Evolutionary conservation across 371 early-diverging fungal species (phyloP), one percentile per base, ranked within the genome.

Genomic region (Mucor mucedo): DNA sequence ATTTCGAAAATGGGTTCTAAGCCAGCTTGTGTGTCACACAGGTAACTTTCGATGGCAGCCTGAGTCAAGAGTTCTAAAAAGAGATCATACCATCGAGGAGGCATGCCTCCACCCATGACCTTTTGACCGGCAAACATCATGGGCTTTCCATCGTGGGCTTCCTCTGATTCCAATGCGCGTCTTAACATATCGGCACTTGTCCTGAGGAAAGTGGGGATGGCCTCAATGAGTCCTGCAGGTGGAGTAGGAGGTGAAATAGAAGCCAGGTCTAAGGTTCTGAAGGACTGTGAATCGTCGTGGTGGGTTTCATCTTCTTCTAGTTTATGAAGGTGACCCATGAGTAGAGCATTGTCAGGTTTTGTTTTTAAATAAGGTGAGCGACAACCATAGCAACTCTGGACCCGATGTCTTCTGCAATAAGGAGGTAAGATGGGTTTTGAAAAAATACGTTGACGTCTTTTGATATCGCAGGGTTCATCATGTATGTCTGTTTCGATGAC

Each of bases 41-140:
- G 69, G 61, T 84, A 87, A 30, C 84, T 75, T 66, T 87, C 84
- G 27, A 87, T 83, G 9, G 82, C 85, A 3, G 87, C 87, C 55
- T 87, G 87, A 7, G 84, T 85, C 65, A 87, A 71, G 45, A 87
- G 62, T 58, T 84, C 85, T 54, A 87, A 52, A 63, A 87, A 84
- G 41, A 87, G 69, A 47, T 80, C 74, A 58, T 85, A 87, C 85
- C 87, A 87, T 3, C 81, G 75, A 38, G 83, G 77, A 13, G 82
- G 80, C 73, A 87, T 84, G 2, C 79, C 82, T 27, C 82, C 82
- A 27, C 82, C 82, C 82, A 82, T 79, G 27, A 82, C 82, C 33
- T 71, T 67, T 70, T 79, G 77, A 30, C 77, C 78, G 13, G 76
- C 78, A 72, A 81, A 74, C 35, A 69, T 76, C 73, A 78, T 60